Evolutionary conservation across 2,329 filamentous ascomycete species (phyloP), one percentile per base, ranked within the genome.

Genomic region (Venturia nashicola): DNA sequence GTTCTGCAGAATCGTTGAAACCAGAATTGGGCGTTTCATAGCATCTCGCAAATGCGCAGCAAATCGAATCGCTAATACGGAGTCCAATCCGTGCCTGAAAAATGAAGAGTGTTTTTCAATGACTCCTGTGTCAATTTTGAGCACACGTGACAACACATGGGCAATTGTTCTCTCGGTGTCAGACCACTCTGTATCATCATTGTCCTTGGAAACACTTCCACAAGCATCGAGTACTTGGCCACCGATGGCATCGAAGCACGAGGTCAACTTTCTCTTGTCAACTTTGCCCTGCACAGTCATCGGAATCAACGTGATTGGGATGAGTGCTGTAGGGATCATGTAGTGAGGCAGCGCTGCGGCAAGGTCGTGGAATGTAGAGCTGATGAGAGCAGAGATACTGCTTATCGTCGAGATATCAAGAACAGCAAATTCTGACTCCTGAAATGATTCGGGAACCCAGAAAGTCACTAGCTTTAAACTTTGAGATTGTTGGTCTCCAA

Each of bases 71-170:
- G 89, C 90, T 8, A 87, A 88, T 34, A 96, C 84, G 0, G 91
- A 96, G 71, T 96, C 91, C 6, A 97, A 73, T 0, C 92, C 92
- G 2, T 96, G 73, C n/a, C 82, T 83, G 64, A 88, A 86, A 66
- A 96, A 88, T 0, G 91, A 90, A 0, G 85, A 87, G 75, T 86
- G 86, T 40, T 83, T 82, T 11, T 74, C 76, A 44, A 96, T 78
- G 0, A 78, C 74, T 0, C 72, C 68, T 3, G 70, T 64, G 0
- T 81, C 70, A 0, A 83, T 70, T 0, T 75, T 71, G 1, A 87
- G 77, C 0, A 80, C 75, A 5, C 78, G 68, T 0, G 82, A 76
- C 7, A 95, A 74, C 1, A 80, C 75, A 0, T 76, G 67, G 0
- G 83, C 83, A 63, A 95, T 78, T 0, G 70, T 67, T 1, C 66